Base-by-base conservation (phyloP, 495 filamentous ascomycete genomes). In the Clavariopsis aquatica region DNA sequence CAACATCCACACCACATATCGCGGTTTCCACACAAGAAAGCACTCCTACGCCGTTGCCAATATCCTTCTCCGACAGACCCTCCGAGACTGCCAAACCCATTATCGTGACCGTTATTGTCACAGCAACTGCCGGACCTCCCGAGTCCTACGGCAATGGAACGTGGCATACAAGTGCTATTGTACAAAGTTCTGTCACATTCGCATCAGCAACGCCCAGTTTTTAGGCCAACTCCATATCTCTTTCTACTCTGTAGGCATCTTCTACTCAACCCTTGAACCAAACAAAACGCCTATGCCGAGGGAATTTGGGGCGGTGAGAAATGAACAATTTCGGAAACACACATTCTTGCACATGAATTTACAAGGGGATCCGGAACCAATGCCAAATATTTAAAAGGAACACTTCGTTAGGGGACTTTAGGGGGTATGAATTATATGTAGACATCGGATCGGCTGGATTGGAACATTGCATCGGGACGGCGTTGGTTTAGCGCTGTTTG, bases 131-230 rank as follows among this genome's bases (percentile, higher is more conserved):
- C 23, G 46, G 8, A 1, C 53, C 68, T 34, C 64, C 68, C 47
- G 58, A 64, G 34, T 72, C 64, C 62, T 72, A 72, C 54, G 69
- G 70, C 53, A 55, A 70, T 38, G 69, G 69, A 2, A 13, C 67
- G 57, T 72, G 69, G 69, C 62, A 72, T 24, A 72, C 69, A 1
- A 43, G 46, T 38, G 69, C 69, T 54, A 1, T 34, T 2, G 52
- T 69, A 29, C 69, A 70, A 58, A 70, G 31, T 23, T 69, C 63
- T 20, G 67, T 51, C 15, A 49, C 28, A 31, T 34, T 43, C 20
- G 52, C 56, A 5, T 34, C 23, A 23, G 8, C 47, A 29, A 53
- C 27, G 17, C 23, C 57, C 3, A 36, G 36, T 43, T 24, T 22
- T 41, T 47, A n/a, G 3, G 29, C 19, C n/a, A 22, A 49, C 3